Base-by-base conservation (phyloP, 345 rosid species). In the Heritiera fomes region DNA sequence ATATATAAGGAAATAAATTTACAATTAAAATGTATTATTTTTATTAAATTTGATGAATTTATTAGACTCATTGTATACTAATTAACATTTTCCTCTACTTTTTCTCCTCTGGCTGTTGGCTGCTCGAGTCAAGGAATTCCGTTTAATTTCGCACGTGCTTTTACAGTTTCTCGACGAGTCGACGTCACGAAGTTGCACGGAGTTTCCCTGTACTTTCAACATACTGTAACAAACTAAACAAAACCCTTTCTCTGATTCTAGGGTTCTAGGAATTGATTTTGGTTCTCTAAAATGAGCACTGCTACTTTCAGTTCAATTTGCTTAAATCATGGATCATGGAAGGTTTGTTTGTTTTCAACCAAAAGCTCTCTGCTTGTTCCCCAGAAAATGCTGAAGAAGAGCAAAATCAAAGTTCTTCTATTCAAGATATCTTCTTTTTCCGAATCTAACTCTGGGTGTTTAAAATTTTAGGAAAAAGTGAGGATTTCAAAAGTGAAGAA, bases 291-390 rank as follows among this genome's bases (percentile, higher is more conserved):
- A 80, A 88, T 86, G 89, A 80, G 81, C 71, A 32, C 77, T 68
- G 80, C 87, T 11, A 71, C 87, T 71, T 83, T 84, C 81, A 84
- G 65, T 71, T 82, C 87, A 1, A 32, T 77, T 78, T 78, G 73
- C 81, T 76, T 80, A 74, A 53, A 84, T 59, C 75, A 82, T 47
- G 84, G 86, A 46, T 73, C 82, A 30, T 85, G 81, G 83, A 89
- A 87, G 94, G 94, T 91, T 41, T 75, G 87, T 66, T 13, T 11
- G 85, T 66, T 13, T 11, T 49, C 60, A 71, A 50, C 1, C 11
- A 13, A 41, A 20, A 68, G 15, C 72, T 61, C 45, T 73, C 8
- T 76, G 61, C 72, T 62, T 83, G 79, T 62, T 69, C 28, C 49
- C 64, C 8, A 64, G 80, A 76, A 72, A 81, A 45, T 70, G 34